Base-by-base conservation (phyloP, 208 protist genomes). In the Trypanosoma conorhini region DNA sequence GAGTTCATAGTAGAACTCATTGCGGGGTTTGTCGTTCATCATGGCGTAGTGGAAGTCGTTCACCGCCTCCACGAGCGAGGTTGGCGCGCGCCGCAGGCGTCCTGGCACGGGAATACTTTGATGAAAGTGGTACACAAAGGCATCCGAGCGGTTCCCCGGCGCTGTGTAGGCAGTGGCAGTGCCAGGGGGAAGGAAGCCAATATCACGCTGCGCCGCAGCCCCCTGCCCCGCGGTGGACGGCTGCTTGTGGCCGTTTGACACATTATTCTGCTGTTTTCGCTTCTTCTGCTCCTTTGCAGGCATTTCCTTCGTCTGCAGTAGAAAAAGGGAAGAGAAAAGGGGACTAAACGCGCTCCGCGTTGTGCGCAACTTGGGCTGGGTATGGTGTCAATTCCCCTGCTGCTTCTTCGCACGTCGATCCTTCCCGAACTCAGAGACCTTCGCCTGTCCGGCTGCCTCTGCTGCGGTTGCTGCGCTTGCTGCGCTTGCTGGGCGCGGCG, bases 21-120 rank as follows among this genome's bases (percentile, higher is more conserved):
- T 98, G 17, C 94, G 80, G 3, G 81, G 83, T 38, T 69, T 65
- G 79, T 98, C 94, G 69, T 97, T 97, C 91, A 98, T 94, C 92
- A 98, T 97, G 5, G 94, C 94, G 38, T 81, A 98, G 76, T 98
- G 94, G 42, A 95, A 98, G 70, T 98, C 94, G 77, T 98, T 98
- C n/a, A 96, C 92, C 3, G 92, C 88, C 71, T 94, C 89, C 1
- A 98, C 83, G 3, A 97, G 76, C 24, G 83, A 85, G 26, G 65
- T 73, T 17, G 86, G 82, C 19, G 84, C 80, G 56, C 78, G 74
- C 19, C 80, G 76, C 46, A 97, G 76, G 24, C 90, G 90, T 30
- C 51, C 52, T 19, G 93, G 89, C 13, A 97, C 84, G 30, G 80
- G 80, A 61, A 96, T 79, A 70, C 91, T 79, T 55, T 63, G 54